Conservation (phyloP, 2,329 filamentous ascomycete genomes). For the Madurella fahalii region DNA sequence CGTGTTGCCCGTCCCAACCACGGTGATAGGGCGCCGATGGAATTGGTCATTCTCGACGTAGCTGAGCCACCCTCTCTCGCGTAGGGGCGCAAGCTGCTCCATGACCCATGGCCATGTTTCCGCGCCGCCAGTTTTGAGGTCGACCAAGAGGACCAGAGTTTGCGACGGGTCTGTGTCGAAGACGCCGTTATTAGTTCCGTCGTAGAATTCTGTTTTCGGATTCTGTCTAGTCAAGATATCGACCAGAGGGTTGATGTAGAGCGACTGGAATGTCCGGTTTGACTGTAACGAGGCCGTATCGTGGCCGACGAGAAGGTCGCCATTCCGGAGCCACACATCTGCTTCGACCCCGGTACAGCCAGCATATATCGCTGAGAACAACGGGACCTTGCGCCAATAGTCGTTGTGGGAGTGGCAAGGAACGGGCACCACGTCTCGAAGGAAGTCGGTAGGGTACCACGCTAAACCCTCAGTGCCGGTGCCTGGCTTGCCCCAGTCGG, state of each 20-base stretch:
- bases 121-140: slow-evolving; percentile 59
- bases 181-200: slow-evolving; percentile 48
- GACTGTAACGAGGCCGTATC: slow-evolving; percentile 48
- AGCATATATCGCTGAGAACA: slow-evolving; percentile 57
- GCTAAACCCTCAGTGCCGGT: slow-evolving; percentile 37
- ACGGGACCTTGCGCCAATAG: slow-evolving; percentile 61
- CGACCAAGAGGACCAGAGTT: slow-evolving; percentile 60
- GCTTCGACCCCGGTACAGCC: slow-evolving; percentile 64
- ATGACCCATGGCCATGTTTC: slow-evolving; percentile 51
- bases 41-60: slow-evolving; percentile 48
- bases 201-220: slow-evolving; percentile 42
- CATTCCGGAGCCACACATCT: slow-evolving; percentile 61
- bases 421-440: slow-evolving; percentile 37
- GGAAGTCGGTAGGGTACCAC: slow-evolving; percentile 49
- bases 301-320: slow-evolving; percentile 61
- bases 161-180: slow-evolving; percentile 51
- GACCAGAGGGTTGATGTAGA: slow-evolving; percentile 63
- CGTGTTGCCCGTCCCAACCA: slow-evolving; percentile 64
- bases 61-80: slow-evolving; percentile 54
- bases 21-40: slow-evolving; percentile 56
- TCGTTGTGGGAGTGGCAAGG: slow-evolving; percentile 54
- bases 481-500: slow-evolving; percentile 36
- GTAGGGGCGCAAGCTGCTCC: slow-evolving; percentile 54
- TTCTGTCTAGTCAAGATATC: slow-evolving; percentile 54
- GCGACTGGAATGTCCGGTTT: slow-evolving; percentile 54